Conservation (phyloP, 768 basidiomycete genomes). For the Russula brevipes region DNA sequence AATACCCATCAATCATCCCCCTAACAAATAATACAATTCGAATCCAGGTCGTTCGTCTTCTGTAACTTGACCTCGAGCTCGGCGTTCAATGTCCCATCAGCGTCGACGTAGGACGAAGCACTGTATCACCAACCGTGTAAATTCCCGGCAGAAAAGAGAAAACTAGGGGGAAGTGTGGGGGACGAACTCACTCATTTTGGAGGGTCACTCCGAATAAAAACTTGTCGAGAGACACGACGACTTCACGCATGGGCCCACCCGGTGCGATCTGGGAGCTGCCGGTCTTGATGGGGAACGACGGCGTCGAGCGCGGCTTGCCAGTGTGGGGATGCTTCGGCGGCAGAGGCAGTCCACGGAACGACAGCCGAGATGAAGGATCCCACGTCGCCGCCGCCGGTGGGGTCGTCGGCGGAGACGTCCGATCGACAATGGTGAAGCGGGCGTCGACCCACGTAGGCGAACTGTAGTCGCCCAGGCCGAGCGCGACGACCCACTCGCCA, state of each 20-base stretch:
- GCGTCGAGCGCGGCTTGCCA: background rate
- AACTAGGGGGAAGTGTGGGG: background rate
- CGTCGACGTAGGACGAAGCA: constrained; percentile 16
- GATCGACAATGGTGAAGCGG: constrained; percentile 12
- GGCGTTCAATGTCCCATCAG: constrained; percentile 21
- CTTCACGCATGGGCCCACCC: constrained; percentile 2
- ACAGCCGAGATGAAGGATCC: background rate
- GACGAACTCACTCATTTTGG: constrained; percentile 17
- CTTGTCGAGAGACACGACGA: constrained; percentile 17
- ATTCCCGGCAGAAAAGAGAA: background rate
- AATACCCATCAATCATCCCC: background rate
- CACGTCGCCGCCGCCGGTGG: background rate
- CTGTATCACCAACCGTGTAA: background rate
- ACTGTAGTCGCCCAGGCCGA: constrained; percentile 17
- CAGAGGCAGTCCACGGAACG: constrained; percentile 1
- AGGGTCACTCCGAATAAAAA: constrained; percentile 4
- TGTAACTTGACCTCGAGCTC: constrained; percentile 24
- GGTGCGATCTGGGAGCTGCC: constrained; percentile 3
- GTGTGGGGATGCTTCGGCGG: constrained; percentile 8
- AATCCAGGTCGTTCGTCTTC: background rate
- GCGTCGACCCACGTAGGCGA: constrained; percentile 18
- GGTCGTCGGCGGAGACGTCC: background rate
- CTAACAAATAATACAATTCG: constrained; percentile 24
- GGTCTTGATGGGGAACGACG: constrained; percentile 12
- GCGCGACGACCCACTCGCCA: constrained; percentile 21